These are phyloP conservation scores for Pseudotsuga menziesii DNA, from an alignment of 75 land plant genomes.

Conservation along the genomic window DNA sequence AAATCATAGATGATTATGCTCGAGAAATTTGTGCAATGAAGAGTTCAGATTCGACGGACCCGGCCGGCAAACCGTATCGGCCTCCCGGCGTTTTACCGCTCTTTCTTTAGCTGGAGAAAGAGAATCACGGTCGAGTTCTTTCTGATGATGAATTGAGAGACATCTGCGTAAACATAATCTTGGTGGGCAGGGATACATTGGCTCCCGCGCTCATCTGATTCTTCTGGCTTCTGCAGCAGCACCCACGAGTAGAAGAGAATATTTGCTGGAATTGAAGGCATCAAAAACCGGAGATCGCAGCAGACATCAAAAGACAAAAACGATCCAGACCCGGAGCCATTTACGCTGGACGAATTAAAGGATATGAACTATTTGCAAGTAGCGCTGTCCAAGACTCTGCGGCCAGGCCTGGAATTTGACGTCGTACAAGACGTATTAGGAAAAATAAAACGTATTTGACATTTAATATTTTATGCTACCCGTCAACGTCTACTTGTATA, in stretches of 20 bases:
- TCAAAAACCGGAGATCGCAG: constrained; percentile 2
- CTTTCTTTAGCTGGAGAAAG: constrained; percentile 33
- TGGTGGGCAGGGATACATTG: constrained; percentile 76
- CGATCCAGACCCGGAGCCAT: background rate
- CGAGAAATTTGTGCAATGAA: constrained; percentile 25
- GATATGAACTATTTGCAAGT: constrained; percentile 11
- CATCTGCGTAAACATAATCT: constrained; percentile 53
- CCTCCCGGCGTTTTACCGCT: constrained; percentile 43
- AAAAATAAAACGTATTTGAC: too few species aligned
- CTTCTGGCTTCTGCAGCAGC: constrained; percentile 4
- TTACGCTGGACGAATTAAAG: background rate
- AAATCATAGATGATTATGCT: constrained; percentile 48
- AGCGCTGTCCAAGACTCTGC: constrained; percentile 13
- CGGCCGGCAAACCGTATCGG: background rate
- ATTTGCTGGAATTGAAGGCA: background rate
- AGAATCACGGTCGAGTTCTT: constrained; percentile 44
- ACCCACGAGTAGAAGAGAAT: background rate
- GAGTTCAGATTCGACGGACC: too few species aligned
- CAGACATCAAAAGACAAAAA: background rate
- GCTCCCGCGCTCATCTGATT: constrained; percentile 27
- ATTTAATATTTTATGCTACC: too few species aligned
- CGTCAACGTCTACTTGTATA: too few species aligned
- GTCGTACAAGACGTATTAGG: too few species aligned
- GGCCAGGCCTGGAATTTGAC: too few species aligned
- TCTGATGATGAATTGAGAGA: constrained; percentile 64